phyloP scores from a whole-genome alignment of 495 filamentous ascomycete genomes.

The Xylaria scruposa region DNA sequence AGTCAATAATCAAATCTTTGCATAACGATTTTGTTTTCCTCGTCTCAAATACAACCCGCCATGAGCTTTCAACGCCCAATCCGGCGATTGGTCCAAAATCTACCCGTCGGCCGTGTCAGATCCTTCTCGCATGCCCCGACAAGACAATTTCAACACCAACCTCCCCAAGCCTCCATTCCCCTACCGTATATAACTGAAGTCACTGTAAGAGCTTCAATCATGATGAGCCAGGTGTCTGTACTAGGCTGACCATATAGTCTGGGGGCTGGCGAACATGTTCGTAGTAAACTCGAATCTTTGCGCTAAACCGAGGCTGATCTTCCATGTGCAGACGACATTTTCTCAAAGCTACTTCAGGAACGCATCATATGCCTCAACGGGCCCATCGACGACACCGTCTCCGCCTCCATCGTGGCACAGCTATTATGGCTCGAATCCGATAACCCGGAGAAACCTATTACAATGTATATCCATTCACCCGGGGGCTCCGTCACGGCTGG shows the following conservation, averaged over 20 bases:
- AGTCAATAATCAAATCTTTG: neutral
- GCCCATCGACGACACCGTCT: slow-evolving; percentile 84
- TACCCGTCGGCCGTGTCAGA: slow-evolving; percentile 37
- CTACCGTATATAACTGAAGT: slow-evolving; percentile 81
- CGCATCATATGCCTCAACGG: slow-evolving; percentile 96
- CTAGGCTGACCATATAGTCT: slow-evolving; percentile 65
- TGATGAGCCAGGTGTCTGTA: neutral
- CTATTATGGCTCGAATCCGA: slow-evolving; percentile 98
- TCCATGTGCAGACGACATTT: slow-evolving; percentile 72
- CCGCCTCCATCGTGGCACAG: slow-evolving; percentile 91
- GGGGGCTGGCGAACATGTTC: slow-evolving; percentile 91
- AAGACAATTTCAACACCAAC: slow-evolving; percentile 33
- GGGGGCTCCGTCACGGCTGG: slow-evolving; percentile 91
- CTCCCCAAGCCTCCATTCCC: slow-evolving; percentile 65
- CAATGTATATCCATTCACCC: slow-evolving; percentile 96
- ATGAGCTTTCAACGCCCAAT: slow-evolving; percentile 47
- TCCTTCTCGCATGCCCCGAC: slow-evolving; percentile 47
- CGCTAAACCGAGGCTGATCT: slow-evolving; percentile 36
- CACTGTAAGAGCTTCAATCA: slow-evolving; percentile 65
- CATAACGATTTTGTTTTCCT: neutral
- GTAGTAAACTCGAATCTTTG: slow-evolving; percentile 40
- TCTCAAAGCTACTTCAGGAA: slow-evolving; percentile 82
- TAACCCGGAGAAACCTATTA: slow-evolving; percentile 90
- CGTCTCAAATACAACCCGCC: neutral
- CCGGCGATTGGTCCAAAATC: slow-evolving; percentile 40